phyloP scores from a whole-genome alignment of 164 flowering plant species.

The Vitis vinifera region DNA sequence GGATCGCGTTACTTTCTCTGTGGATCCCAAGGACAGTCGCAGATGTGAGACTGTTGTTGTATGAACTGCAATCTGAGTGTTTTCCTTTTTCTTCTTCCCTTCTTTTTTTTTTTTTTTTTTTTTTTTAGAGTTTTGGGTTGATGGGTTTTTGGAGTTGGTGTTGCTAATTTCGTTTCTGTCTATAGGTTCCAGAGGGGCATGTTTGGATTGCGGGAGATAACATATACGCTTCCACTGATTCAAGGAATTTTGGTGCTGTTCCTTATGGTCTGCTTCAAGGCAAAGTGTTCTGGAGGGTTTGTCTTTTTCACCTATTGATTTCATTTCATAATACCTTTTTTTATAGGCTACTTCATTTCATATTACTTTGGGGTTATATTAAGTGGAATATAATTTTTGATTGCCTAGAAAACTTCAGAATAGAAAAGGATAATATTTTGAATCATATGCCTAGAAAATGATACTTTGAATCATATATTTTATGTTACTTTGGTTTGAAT shows the following conservation, averaged over 20 bases:
- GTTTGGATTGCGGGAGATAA: constrained; percentile 87
- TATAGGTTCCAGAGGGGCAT: constrained; percentile 81
- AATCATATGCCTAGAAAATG: too few relatives aligned
- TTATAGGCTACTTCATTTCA: not conserved
- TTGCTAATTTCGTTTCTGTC: not conserved
- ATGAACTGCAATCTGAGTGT: constrained; percentile 9
- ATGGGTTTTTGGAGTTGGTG: not conserved
- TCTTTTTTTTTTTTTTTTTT: constrained; percentile 3
- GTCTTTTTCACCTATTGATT: not conserved
- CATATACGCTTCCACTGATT: constrained; percentile 53
- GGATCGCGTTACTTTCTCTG: constrained; percentile 47
- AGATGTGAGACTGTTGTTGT: constrained; percentile 45
- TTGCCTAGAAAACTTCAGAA: too few relatives aligned
- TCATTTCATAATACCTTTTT: not conserved
- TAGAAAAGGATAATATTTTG: too few relatives aligned
- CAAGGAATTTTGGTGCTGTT: constrained; percentile 69
- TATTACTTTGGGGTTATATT: too few relatives aligned
- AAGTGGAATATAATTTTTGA: too few relatives aligned
- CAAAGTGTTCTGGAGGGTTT: constrained; percentile 57
- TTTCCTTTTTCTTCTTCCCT: not conserved
- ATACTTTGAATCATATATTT: too few relatives aligned
- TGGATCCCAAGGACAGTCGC: constrained; percentile 34
- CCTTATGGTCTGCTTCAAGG: constrained; percentile 68
- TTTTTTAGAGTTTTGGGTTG: not conserved
- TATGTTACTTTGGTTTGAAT: too few relatives aligned